Percentiles rank a stretch among this genome's conserved stretches.
phyloP scores from a whole-genome alignment of 176 grass and related monocot species.

The Zoysia japonica region DNA sequence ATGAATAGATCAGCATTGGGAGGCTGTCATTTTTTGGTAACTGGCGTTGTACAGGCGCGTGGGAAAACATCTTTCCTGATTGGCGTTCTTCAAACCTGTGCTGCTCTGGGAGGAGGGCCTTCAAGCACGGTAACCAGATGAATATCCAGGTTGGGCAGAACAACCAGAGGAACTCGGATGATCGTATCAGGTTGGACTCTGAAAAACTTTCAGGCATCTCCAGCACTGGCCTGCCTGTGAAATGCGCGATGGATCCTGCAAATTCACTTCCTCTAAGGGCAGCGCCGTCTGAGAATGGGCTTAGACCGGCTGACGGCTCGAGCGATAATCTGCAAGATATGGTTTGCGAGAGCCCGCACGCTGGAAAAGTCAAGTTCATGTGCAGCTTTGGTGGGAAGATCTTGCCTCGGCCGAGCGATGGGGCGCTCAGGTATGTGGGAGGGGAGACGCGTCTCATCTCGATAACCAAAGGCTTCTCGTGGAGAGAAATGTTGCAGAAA shows the following conservation, averaged over 20 bases:
- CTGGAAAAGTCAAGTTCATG: conserved; percentile 79
- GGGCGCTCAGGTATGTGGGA: conserved; percentile 82
- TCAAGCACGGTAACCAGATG: conserved; percentile 6
- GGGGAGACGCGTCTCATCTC: conserved; percentile 82
- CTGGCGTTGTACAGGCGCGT: not conserved
- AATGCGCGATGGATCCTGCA: conserved; percentile 40
- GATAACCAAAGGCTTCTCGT: conserved; percentile 60
- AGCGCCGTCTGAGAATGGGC: conserved; percentile 38
- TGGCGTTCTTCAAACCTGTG: not conserved
- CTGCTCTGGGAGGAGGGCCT: not conserved
- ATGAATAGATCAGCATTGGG: not conserved
- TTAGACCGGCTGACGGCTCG: conserved; percentile 36
- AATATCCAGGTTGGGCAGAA: conserved; percentile 36
- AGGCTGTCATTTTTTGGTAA: not conserved
- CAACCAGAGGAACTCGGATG: conserved; percentile 38
- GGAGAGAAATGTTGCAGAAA: conserved; percentile 67
- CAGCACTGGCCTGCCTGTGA: conserved; percentile 41
- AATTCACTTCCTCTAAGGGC: conserved; percentile 15
- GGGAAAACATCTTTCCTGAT: not conserved
- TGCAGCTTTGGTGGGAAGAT: conserved; percentile 98
- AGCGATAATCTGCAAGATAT: conserved; percentile 42
- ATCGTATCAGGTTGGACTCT: conserved; percentile 49
- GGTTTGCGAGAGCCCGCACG: conserved; percentile 54
- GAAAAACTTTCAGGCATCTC: conserved; percentile 44
- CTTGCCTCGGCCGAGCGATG: conserved; percentile 84